Evolutionary conservation across 2,329 filamentous ascomycete species (phyloP).

Genomic region (Cyanodermella asteris): DNA sequence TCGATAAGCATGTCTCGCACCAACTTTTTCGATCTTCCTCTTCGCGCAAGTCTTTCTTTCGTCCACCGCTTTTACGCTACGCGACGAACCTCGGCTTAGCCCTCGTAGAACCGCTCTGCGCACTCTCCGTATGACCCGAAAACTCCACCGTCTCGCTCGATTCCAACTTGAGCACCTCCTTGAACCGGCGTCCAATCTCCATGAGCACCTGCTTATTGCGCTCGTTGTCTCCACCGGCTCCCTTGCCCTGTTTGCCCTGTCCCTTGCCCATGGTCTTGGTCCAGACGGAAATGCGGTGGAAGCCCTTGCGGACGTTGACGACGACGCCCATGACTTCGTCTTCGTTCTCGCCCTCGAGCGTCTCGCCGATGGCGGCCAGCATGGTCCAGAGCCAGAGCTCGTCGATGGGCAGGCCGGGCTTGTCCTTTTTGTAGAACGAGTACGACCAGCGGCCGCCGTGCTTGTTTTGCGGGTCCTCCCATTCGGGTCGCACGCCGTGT

Average conservation of each 20-base stretch:
- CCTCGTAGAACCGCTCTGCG: constrained; percentile 77
- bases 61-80: constrained; percentile 28
- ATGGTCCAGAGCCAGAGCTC: constrained; percentile 94
- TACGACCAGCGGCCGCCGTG: constrained; percentile 98
- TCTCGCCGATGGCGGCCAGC: constrained; percentile 91
- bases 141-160: constrained; percentile 69
- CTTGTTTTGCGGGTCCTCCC: constrained; percentile 98
- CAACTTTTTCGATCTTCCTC: too few relatives aligned
- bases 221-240: constrained; percentile 54
- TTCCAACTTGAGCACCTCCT: constrained; percentile 68
- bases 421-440: constrained; percentile 84
- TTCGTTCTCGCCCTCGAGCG: constrained; percentile 64
- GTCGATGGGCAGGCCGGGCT: constrained; percentile 77
- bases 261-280: constrained; percentile 84
- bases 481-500: constrained; percentile 85
- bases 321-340: constrained; percentile 99
- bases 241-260: constrained; percentile 47
- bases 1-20: too few relatives aligned
- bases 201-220: constrained; percentile 72
- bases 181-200: constrained; percentile 75
- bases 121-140: constrained; percentile 86
- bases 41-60: too few relatives aligned
- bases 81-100: constrained; percentile 87
- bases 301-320: constrained; percentile 94
- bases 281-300: constrained; percentile 96